Conservation (phyloP, 2,329 filamentous ascomycete species). For the Pseudogymnoascus sp. region DNA sequence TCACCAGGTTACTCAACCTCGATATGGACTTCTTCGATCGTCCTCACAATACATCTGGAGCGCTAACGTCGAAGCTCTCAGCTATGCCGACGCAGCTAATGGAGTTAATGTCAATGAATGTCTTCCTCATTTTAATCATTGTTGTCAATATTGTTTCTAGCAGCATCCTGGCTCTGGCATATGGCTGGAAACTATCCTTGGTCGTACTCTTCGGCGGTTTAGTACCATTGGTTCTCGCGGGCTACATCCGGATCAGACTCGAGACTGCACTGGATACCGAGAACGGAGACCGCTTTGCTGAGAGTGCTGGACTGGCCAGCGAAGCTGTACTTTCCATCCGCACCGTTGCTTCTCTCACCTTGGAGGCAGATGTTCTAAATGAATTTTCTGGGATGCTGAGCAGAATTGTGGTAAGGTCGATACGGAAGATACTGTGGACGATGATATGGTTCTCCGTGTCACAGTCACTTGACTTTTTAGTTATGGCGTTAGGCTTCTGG, state of each 20-base stretch:
- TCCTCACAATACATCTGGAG: conserved; percentile 27
- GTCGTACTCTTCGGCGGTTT: conserved; percentile 36
- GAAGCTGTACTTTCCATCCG: conserved; percentile 39
- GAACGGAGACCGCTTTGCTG: conserved; percentile 30
- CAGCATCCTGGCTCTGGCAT: conserved; percentile 33
- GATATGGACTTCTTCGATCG: conserved; percentile 37
- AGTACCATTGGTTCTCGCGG: conserved; percentile 33
- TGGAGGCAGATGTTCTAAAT: conserved; percentile 30
- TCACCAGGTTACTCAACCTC: conserved; percentile 28
- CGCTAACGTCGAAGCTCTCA: conserved; percentile 27
- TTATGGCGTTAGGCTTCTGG: conserved; percentile 32
- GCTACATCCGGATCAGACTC: conserved; percentile 37
- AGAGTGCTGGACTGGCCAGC: conserved; percentile 37
- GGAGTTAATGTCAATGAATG: conserved; percentile 37
- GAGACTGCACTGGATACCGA: conserved; percentile 31
- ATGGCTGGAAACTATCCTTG: conserved; percentile 38
- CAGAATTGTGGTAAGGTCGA: conserved; percentile 15
- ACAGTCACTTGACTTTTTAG: conserved; percentile 27
- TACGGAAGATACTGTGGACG: conserved; percentile 16
- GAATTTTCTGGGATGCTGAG: conserved; percentile 29
- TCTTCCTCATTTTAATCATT: conserved; percentile 34
- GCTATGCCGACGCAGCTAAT: conserved; percentile 34
- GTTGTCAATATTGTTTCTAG: conserved; percentile 34
- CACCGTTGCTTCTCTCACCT: conserved; percentile 36
- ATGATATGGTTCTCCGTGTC: conserved; percentile 29